Percentiles rank a stretch among this genome's conserved stretches.
Evolutionary conservation across 73 alveolate genomes (phyloP).

Genomic region (Tetrahymena borealis): DNA sequence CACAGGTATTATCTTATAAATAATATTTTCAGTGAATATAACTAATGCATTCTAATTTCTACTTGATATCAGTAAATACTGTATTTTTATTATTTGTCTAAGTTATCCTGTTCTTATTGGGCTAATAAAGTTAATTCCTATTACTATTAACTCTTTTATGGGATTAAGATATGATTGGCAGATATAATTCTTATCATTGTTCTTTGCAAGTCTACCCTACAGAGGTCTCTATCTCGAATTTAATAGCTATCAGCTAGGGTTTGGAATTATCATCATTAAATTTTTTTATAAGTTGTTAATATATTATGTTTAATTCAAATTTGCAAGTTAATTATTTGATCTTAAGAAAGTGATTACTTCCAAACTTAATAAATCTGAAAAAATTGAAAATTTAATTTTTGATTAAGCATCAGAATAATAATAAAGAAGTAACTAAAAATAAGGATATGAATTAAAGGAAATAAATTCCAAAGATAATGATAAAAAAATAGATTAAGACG

Average conservation of each 20-base stretch:
- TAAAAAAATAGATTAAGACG: no score
- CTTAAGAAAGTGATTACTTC: background rate
- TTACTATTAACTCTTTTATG: background rate
- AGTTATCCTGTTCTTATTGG: background rate
- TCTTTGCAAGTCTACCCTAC: background rate
- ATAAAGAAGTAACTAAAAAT: no score
- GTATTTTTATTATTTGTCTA: background rate
- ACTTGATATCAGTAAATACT: background rate
- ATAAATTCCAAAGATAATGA: no score
- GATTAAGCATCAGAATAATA: no score
- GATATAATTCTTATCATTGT: background rate
- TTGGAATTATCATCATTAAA: background rate
- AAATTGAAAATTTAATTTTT: background rate
- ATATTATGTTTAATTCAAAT: background rate
- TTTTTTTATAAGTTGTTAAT: background rate
- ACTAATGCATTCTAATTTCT: background rate
- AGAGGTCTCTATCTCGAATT: background rate
- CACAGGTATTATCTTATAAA: background rate
- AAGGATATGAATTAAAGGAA: no score
- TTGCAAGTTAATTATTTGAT: background rate
- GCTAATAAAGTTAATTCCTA: background rate
- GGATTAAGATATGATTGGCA: background rate
- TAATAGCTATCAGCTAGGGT: background rate
- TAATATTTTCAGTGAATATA: background rate
- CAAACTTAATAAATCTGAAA: background rate